These are phyloP conservation scores for Podospora anserina DNA, from an alignment of 495 filamentous ascomycete genomes.

Conservation along the genomic window DNA sequence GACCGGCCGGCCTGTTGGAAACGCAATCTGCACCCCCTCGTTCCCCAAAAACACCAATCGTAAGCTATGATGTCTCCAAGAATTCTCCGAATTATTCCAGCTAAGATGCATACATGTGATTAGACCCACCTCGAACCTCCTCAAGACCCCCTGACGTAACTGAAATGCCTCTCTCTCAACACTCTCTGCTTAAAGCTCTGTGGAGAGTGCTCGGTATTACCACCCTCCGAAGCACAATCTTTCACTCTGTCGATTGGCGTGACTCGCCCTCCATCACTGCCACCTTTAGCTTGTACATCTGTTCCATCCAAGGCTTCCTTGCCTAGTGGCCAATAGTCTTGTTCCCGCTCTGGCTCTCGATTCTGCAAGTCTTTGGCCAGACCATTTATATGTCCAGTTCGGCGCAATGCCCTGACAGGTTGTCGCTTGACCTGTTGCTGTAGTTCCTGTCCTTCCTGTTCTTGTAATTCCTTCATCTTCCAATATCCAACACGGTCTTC, in stretches of 20 bases:
- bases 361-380: neutral
- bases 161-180: neutral
- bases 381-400: neutral
- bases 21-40: neutral
- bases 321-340: neutral
- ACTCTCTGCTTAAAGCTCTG: neutral
- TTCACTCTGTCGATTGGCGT: neutral
- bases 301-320: neutral
- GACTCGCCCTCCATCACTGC: neutral
- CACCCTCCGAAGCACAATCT: neutral
- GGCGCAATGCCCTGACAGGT: neutral
- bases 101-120: neutral
- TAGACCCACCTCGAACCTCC: neutral
- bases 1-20: neutral
- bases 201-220: neutral
- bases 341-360: neutral
- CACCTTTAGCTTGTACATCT: neutral
- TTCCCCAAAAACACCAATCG: neutral
- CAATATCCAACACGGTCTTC: neutral
- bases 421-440: neutral
- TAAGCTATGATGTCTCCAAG: neutral
- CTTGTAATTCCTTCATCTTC: neutral
- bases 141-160: neutral
- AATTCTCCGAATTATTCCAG: neutral
- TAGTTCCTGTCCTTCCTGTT: neutral